phyloP scores from a whole-genome alignment of 805 yeast genomes.

The Hanseniaspora thailandica region DNA sequence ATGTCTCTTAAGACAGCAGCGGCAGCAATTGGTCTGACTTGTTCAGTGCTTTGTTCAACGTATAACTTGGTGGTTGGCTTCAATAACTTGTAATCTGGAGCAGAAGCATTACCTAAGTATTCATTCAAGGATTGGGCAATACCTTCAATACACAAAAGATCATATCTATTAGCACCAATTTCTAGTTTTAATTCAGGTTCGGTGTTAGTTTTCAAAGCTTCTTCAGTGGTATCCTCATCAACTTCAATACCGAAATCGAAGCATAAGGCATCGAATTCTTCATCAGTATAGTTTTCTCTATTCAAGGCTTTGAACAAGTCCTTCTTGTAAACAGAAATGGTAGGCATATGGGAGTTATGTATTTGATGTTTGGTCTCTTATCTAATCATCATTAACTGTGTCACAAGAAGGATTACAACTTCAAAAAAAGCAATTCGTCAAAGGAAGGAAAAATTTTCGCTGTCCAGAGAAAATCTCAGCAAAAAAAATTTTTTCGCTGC shows the following conservation, averaged over 20 bases:
- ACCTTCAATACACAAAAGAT: conserved; percentile 96
- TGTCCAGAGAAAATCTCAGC: background rate
- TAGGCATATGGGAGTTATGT: conserved; percentile 56
- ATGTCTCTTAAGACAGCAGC: conserved; percentile 86
- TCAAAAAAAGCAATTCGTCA: background rate
- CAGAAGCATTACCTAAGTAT: conserved; percentile 55
- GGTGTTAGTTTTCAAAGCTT: conserved; percentile 34
- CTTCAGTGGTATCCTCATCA: conserved; percentile 89
- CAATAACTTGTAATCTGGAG: conserved; percentile 57
- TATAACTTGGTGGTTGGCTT: conserved; percentile 58
- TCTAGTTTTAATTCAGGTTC: conserved; percentile 93
- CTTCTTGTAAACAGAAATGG: conserved; percentile 87
- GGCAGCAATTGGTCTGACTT: conserved; percentile 84
- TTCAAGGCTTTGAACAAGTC: conserved; percentile 79
- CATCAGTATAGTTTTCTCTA: conserved; percentile 49
- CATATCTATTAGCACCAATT: conserved; percentile 96
- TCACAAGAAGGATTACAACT: background rate
- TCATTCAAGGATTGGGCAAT: conserved; percentile 90
- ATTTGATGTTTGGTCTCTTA: background rate
- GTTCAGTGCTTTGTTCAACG: conserved; percentile 60
- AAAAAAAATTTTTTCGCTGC: background rate
- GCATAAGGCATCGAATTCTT: conserved; percentile 93
- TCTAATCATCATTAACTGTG: background rate
- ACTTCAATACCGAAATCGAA: conserved; percentile 95
- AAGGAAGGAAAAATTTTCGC: background rate